phyloP scores from a whole-genome alignment of 306 rosid species.

The Gastrolobium bilobum region DNA sequence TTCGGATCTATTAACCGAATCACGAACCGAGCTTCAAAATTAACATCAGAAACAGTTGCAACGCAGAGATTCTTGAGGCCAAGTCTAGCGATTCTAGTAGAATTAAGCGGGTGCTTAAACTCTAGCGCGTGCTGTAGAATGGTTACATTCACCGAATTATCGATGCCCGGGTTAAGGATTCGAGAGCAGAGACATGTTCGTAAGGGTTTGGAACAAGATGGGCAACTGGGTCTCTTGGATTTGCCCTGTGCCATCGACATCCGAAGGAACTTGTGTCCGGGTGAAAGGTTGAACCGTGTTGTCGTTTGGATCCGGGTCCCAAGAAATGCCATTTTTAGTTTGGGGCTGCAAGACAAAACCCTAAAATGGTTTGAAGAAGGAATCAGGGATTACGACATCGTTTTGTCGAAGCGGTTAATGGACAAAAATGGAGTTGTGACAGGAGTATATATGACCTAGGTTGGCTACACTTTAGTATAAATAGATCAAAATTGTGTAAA shows the following conservation, averaged over 20 bases:
- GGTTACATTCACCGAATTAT: slow-evolving; percentile 72
- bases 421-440: not conserved
- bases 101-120: slow-evolving; percentile 85
- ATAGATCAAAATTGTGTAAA: no score
- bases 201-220: slow-evolving; percentile 78
- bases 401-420: not conserved
- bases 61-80: slow-evolving; percentile 75
- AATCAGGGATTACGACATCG: slow-evolving; percentile 17
- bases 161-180: slow-evolving; percentile 57
- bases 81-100: slow-evolving; percentile 77
- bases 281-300: slow-evolving; percentile 22
- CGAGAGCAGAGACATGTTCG: slow-evolving; percentile 82
- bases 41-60: slow-evolving; percentile 78
- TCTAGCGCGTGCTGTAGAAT: slow-evolving; percentile 83
- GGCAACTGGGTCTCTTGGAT: slow-evolving; percentile 77
- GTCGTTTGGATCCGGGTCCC: slow-evolving; percentile 39
- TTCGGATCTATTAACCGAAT: slow-evolving; percentile 53
- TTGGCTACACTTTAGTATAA: no score
- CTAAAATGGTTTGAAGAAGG: not conserved
- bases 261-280: slow-evolving; percentile 13
- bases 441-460: no score
- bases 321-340: slow-evolving; percentile 34
- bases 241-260: slow-evolving; percentile 57
- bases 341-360: not conserved
- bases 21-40: slow-evolving; percentile 60